A percentile compares a stretch with the other conserved stretches of the same genome.
These are phyloP conservation scores for Penicillium brasilianum DNA, from an alignment of 2,329 filamentous ascomycete species.

Conservation along the genomic window DNA sequence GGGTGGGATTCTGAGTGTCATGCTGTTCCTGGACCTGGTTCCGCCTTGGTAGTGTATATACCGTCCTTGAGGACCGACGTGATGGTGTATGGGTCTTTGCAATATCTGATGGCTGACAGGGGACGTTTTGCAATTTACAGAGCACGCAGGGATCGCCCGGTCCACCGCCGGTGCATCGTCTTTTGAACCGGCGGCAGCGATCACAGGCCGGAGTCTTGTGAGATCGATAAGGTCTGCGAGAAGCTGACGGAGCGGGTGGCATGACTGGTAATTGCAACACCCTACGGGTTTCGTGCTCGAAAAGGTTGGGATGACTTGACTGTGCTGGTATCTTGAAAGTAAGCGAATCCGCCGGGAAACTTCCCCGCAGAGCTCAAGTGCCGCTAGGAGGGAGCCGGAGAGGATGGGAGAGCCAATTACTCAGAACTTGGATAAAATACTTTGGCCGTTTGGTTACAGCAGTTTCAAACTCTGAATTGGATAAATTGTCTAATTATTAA, in stretches of 20 bases:
- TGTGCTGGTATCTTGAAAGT: neutral
- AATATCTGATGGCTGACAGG: conserved; percentile 5
- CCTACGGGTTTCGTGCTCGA: neutral
- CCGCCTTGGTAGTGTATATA: neutral
- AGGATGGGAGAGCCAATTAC: no score
- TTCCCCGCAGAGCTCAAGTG: neutral
- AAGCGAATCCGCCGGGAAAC: neutral
- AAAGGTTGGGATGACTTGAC: neutral
- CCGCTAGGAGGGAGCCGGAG: no score
- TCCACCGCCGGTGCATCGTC: conserved; percentile 4
- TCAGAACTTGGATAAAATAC: no score
- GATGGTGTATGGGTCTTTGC: neutral
- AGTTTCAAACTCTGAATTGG: no score
- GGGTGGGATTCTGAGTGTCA: neutral
- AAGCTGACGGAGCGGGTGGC: neutral
- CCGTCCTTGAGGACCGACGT: neutral
- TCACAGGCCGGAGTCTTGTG: conserved; percentile 9
- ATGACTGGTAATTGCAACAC: neutral
- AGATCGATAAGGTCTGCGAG: conserved; percentile 2
- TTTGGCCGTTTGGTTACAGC: no score
- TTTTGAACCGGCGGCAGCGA: conserved; percentile 7
- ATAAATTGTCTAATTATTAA: no score
- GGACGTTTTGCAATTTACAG: conserved; percentile 8
- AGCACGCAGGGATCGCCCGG: conserved; percentile 3
- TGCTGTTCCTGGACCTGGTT: neutral